Evolutionary conservation across 176 grass and related monocot genomes (phyloP).

Genomic region (Bolboschoenus planiculmis): DNA sequence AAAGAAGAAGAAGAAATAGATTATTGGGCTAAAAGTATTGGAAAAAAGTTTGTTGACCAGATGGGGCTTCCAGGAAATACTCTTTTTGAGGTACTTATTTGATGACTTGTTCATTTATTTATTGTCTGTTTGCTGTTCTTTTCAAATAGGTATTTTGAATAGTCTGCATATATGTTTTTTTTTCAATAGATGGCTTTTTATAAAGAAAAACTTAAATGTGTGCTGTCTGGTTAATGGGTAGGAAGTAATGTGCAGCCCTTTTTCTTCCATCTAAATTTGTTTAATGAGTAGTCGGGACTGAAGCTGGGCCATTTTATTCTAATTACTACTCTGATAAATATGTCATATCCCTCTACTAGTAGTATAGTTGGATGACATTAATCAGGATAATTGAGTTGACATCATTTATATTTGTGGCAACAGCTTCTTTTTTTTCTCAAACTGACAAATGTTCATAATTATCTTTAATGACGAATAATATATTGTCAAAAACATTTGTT

Average conservation of each 20-base stretch:
- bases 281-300: neutral
- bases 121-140: slow-evolving; percentile 7
- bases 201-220: neutral
- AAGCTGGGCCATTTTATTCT: neutral
- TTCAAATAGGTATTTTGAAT: slow-evolving; percentile 8
- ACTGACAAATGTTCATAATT: too few species aligned
- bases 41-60: slow-evolving; percentile 23
- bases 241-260: neutral
- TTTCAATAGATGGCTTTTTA: neutral
- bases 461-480: neutral
- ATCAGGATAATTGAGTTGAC: slow-evolving; percentile 1
- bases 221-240: neutral
- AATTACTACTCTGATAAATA: neutral
- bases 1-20: slow-evolving; percentile 20
- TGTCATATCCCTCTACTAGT: neutral
- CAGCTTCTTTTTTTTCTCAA: neutral
- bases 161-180: neutral
- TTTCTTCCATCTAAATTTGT: neutral
- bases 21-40: slow-evolving; percentile 10
- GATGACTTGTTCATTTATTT: neutral
- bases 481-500: neutral
- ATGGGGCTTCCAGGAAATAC: slow-evolving; percentile 33
- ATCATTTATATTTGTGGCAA: neutral
- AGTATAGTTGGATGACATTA: slow-evolving; percentile 3
- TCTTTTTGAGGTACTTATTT: slow-evolving; percentile 41